phyloP scores from a whole-genome alignment of 176 grass and related monocot genomes.

The Avena insularis region DNA sequence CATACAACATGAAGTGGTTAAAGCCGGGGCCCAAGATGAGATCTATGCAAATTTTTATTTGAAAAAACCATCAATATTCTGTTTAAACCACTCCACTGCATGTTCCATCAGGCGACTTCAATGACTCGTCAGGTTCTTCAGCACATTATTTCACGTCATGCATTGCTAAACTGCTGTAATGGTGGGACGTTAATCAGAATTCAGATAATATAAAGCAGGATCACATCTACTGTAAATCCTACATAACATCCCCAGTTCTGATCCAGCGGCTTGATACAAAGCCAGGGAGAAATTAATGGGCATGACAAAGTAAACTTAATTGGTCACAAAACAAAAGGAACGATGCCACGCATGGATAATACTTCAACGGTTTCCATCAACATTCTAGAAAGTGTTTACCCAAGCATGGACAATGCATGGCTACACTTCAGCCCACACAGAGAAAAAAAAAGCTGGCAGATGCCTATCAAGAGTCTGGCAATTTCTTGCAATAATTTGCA shows the following conservation, averaged over 20 bases:
- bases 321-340: neutral
- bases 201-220: too few relatives aligned
- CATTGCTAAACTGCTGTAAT: too few relatives aligned
- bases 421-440: constrained; percentile 7
- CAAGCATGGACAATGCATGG: constrained; percentile 19
- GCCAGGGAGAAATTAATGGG: neutral
- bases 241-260: neutral
- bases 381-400: constrained; percentile 25
- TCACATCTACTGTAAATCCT: too few relatives aligned
- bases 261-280: neutral
- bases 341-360: neutral
- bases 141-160: too few relatives aligned
- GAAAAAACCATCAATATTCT: neutral
- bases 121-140: too few relatives aligned
- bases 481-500: constrained; percentile 45
- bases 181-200: too few relatives aligned
- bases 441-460: constrained; percentile 27
- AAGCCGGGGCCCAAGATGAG: neutral
- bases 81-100: too few relatives aligned
- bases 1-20: neutral
- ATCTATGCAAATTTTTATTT: neutral
- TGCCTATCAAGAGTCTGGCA: constrained; percentile 46
- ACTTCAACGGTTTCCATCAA: constrained; percentile 33
- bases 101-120: too few relatives aligned
- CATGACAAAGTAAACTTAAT: neutral